phyloP scores from a whole-genome alignment of 176 grass and related monocot species.

The Eragrostis nindensis region DNA sequence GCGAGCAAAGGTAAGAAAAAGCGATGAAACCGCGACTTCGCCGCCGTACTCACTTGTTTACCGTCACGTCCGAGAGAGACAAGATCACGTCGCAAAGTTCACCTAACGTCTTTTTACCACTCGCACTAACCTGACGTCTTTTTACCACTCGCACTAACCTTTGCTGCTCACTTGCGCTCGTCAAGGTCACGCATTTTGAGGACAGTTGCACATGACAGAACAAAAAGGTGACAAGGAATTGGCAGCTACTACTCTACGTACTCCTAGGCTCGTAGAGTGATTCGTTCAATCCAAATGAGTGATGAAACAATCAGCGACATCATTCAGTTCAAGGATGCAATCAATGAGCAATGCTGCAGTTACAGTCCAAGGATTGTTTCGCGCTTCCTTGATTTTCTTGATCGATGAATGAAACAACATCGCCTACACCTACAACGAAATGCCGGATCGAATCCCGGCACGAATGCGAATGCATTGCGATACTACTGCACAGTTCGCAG shows the following conservation, averaged over 20 bases:
- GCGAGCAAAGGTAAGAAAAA: background rate
- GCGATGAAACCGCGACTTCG: background rate
- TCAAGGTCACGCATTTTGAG: constrained; percentile 45
- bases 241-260: background rate
- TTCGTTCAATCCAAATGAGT: no score
- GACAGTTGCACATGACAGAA: constrained; percentile 11
- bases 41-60: constrained; percentile 25
- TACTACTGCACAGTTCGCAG: background rate
- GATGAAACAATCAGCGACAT: background rate
- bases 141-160: constrained; percentile 16
- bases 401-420: constrained; percentile 37
- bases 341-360: background rate
- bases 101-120: constrained; percentile 12
- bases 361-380: constrained; percentile 12
- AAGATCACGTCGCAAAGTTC: constrained; percentile 36
- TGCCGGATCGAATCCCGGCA: constrained; percentile 1
- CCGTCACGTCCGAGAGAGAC: background rate
- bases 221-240: background rate
- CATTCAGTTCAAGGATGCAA: background rate
- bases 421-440: constrained; percentile 38
- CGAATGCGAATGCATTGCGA: constrained; percentile 2
- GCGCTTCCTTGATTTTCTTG: constrained; percentile 4
- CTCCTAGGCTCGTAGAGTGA: background rate
- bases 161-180: background rate
- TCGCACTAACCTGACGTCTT: constrained; percentile 16